Base-by-base conservation (phyloP, 139 green algal species). In the Monoraphidium neglectum region DNA sequence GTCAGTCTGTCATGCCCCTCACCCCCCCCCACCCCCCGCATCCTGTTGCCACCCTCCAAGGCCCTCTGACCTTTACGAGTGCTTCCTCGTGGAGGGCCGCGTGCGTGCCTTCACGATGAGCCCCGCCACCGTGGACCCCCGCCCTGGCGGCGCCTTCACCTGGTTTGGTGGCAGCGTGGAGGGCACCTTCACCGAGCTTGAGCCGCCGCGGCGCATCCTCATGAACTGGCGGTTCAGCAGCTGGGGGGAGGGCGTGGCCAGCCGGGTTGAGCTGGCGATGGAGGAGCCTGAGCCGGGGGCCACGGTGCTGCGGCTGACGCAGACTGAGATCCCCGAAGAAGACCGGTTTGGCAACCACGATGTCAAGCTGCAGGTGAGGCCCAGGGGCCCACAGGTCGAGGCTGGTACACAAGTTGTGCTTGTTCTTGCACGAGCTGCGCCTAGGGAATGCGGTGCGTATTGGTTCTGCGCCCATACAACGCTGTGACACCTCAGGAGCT, bases 191-290 rank as follows among this genome's bases (percentile, higher is more conserved):
- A 40, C 86, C 57, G 93, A 94, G 84, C 72, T 97, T 61, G 26
- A 83, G 70, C 67, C 87, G 0, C 65, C 76, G 28, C 66, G 81
- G 51, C 75, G 72, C 26, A 68, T 98, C 16, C 79, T 81, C 0
- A 85, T 97, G 86, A 74, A 91, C 53, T 98, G 94, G 94, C 81
- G 91, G 6, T 97, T 97, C 80, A 95, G 79, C 76, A 95, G 84
- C 60, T 98, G 94, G 94, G 78, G 80, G 49, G 91, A 97, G 12
- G 86, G 86, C 47, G 74, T 70, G 64, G 4, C 4, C 36, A 0
- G 51, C 21, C 80, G 93, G 87, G 89, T 95, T 30, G 70, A 70
- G 3, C 88, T 96, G 5, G 71, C 70, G 13, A 77, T 97, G 0
- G 70, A 83, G 56, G 87, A 95, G 79, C 86, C 85, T 18, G 77